These are phyloP conservation scores for Penicillium corylophilum DNA, from an alignment of 2,329 filamentous ascomycete species.

Conservation along the genomic window DNA sequence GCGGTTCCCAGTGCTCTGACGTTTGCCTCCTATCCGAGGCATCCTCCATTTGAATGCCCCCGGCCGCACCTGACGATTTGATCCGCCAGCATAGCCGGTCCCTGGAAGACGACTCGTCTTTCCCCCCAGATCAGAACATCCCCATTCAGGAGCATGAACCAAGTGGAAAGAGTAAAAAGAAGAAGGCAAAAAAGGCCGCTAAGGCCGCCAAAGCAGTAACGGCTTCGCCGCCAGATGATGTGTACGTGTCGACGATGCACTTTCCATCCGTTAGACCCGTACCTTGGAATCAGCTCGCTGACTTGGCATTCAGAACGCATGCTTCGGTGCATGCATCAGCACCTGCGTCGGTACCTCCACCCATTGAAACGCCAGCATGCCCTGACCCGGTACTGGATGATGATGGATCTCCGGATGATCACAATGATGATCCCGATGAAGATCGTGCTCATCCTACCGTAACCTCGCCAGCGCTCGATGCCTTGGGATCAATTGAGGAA, in stretches of 20 bases:
- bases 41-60: constrained; percentile 43
- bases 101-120: constrained; percentile 31
- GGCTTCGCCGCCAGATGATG: constrained; percentile 34
- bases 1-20: constrained; percentile 21
- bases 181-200: constrained; percentile 38
- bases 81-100: constrained; percentile 39
- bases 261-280: background rate
- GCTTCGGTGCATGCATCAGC: background rate
- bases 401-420: background rate
- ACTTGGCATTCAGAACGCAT: background rate
- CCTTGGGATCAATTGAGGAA: constrained; percentile 34
- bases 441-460: constrained; percentile 27
- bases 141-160: constrained; percentile 32
- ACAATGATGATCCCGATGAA: background rate
- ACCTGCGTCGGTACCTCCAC: constrained; percentile 24
- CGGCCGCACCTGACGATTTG: constrained; percentile 40
- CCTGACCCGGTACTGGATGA: constrained; percentile 25
- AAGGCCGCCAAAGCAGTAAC: constrained; percentile 35
- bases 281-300: background rate
- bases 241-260: constrained; percentile 29
- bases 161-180: constrained; percentile 41
- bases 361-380: constrained; percentile 32
- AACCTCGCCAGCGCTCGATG: constrained; percentile 41
- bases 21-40: constrained; percentile 31
- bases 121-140: constrained; percentile 28